phyloP scores from a whole-genome alignment of 495 filamentous ascomycete species.

The Glonium stellatum region DNA sequence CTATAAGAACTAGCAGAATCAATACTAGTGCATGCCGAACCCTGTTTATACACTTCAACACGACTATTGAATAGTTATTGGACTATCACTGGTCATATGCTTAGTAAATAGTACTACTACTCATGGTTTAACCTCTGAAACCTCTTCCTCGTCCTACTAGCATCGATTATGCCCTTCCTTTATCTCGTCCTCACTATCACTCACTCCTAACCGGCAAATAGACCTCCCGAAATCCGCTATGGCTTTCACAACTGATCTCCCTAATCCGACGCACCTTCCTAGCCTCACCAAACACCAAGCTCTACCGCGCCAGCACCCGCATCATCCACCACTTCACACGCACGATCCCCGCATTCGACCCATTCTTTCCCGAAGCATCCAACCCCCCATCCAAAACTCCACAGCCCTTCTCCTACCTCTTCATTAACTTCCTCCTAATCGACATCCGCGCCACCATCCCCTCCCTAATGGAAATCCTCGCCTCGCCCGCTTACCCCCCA shows the following conservation, averaged over 20 bases:
- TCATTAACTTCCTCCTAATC: slow-evolving; percentile 53
- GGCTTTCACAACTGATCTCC: not conserved
- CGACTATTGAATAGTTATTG: too few relatives aligned
- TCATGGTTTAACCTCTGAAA: too few relatives aligned
- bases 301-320: not conserved
- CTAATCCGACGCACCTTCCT: not conserved
- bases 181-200: not conserved
- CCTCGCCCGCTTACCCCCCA: slow-evolving; percentile 42
- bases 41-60: too few relatives aligned
- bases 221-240: not conserved
- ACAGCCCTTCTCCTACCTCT: slow-evolving; percentile 49
- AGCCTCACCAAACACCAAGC: not conserved
- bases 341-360: slow-evolving; percentile 38
- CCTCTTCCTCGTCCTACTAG: too few relatives aligned
- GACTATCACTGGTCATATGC: too few relatives aligned
- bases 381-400: slow-evolving; percentile 11
- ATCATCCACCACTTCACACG: slow-evolving; percentile 35
- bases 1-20: not conserved
- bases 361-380: slow-evolving; percentile 34
- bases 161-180: too few relatives aligned
- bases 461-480: slow-evolving; percentile 48
- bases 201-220: not conserved
- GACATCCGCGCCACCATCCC: slow-evolving; percentile 58
- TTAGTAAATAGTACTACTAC: too few relatives aligned
- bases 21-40: not conserved